Percentiles rank a stretch among this genome's conserved stretches.
Evolutionary conservation across 2,329 filamentous ascomycete genomes (phyloP).

Genomic region (Phialophora tarda): DNA sequence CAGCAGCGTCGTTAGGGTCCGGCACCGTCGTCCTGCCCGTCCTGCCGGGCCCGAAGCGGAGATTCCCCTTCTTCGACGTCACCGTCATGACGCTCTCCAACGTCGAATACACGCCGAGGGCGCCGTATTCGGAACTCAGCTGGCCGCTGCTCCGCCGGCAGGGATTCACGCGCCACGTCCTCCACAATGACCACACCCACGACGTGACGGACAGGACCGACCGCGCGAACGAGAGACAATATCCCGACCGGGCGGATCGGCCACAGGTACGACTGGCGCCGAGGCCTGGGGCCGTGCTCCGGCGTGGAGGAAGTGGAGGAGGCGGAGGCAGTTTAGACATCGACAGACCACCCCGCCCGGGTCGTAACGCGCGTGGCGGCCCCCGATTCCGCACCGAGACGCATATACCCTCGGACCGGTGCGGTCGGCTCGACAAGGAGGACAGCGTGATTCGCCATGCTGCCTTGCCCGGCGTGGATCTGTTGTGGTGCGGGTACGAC

Average conservation of each 20-base stretch:
- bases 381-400: background rate
- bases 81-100: constrained; percentile 31
- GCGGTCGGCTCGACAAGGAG: constrained; percentile 3
- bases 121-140: constrained; percentile 22
- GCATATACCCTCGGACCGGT: background rate
- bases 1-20: background rate
- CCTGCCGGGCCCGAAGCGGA: constrained; percentile 15
- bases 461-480: constrained; percentile 20
- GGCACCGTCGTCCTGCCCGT: constrained; percentile 30
- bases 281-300: too few relatives aligned
- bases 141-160: constrained; percentile 26
- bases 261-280: background rate
- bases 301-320: background rate
- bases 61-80: constrained; percentile 15
- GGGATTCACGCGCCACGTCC: constrained; percentile 19
- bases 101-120: constrained; percentile 16
- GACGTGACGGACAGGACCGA: constrained; percentile 10
- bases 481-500: constrained; percentile 23
- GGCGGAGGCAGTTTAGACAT: too few relatives aligned
- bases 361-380: background rate
- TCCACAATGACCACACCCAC: constrained; percentile 24
- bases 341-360: too few relatives aligned
- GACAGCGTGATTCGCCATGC: constrained; percentile 24
- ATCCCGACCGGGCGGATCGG: background rate
- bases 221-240: background rate